Base-by-base conservation (phyloP, 1,284 basidiomycete species). In the Microstroma glucosiphilum region DNA sequence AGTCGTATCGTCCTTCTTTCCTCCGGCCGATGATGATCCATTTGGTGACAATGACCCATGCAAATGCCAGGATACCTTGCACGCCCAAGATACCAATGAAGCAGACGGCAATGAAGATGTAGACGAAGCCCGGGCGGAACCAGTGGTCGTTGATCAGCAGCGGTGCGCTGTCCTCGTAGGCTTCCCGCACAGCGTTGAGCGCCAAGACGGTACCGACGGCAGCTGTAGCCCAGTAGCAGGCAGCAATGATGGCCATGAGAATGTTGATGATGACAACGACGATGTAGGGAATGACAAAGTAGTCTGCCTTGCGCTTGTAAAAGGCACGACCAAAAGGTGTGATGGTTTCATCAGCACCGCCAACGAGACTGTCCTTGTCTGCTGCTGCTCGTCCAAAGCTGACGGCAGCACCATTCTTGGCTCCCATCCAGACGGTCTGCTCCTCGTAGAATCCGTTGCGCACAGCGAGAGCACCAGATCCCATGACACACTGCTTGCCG, bases 361-460 rank as follows among this genome's bases (percentile, higher is more conserved):
- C 65, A 55, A 56, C 61, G 30, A 57, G 54, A 19, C 60, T 17
- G 17, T 57, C 57, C 26, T 69, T 73, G 42, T 75, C 74, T 23
- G 63, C 60, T 0, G 67, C 64, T 1, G 71, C 69, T 57, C 73
- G 73, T 42, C 77, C 77, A 53, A 79, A 79, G 66, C 73, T 76
- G 67, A 79, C 77, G 11, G 77, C 77, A 62, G 78, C 74, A 54
- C 77, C 77, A 48, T 79, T 77, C 71, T 79, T 79, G 56, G 69
- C 66, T 25, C 77, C 77, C 77, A 79, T 79, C 77, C 77, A 79
- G 13, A 79, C 77, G 17, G 74, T 74, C 56, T 71, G 65, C 60
- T 79, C 77, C 59, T 79, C 77, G 64, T 79, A 79, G 62, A 71
- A 72, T 37, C 77, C 77, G 43, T 76, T 76, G 26, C 77, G 73